phyloP scores from a whole-genome alignment of 345 rosid species.

The Durio zibethinus region DNA sequence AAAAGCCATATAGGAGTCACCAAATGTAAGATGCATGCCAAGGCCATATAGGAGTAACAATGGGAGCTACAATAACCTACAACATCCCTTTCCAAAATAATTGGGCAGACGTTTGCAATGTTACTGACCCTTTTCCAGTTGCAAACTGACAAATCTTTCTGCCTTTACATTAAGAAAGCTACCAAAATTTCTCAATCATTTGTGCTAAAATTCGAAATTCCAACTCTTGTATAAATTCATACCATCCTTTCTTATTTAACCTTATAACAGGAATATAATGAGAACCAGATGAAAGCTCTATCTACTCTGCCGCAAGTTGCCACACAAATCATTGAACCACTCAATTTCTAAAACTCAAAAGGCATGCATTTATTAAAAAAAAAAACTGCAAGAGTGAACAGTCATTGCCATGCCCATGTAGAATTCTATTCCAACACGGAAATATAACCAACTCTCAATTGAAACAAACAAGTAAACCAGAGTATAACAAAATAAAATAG shows the following conservation, averaged over 20 bases:
- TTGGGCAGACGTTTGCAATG: neutral
- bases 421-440: constrained; percentile 17
- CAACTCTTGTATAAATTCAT: neutral
- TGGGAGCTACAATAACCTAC: neutral
- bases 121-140: neutral
- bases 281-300: neutral
- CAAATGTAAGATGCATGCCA: neutral
- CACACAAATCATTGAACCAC: neutral
- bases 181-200: neutral
- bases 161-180: neutral
- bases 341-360: constrained; percentile 7
- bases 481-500: neutral
- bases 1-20: no score
- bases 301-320: neutral
- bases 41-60: neutral
- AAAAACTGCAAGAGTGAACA: constrained; percentile 27
- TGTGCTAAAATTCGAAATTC: neutral
- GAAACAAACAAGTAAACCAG: constrained; percentile 20
- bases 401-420: constrained; percentile 29
- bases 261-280: neutral
- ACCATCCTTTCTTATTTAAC: neutral
- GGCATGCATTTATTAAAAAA: constrained; percentile 45
- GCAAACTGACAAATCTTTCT: neutral
- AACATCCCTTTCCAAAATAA: neutral
- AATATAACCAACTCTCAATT: constrained; percentile 18